phyloP scores from a whole-genome alignment of 805 yeast genomes.

The Metschnikowia noctiluminum region DNA sequence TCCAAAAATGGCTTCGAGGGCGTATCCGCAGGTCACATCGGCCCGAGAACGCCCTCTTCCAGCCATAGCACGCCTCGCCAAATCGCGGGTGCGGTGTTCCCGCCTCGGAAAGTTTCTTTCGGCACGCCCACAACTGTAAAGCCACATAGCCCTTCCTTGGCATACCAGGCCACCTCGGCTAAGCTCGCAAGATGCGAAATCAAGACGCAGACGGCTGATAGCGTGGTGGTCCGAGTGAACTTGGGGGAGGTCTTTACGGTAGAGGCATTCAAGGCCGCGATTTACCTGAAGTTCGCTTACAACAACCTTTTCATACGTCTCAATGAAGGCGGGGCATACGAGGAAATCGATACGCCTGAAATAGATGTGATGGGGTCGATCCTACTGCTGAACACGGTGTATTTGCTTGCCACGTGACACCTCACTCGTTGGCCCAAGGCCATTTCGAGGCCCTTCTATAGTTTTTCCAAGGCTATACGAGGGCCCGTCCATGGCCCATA shows the following conservation, averaged over 20 bases:
- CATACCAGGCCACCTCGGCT: not conserved
- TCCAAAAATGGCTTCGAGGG: not conserved
- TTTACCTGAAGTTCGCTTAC: constrained; percentile 25
- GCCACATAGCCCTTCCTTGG: not conserved
- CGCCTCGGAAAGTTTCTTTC: not conserved
- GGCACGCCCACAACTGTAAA: constrained; percentile 2
- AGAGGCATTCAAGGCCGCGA: constrained; percentile 23
- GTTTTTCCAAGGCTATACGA: too few species aligned
- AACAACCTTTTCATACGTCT: constrained; percentile 26
- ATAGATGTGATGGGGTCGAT: constrained; percentile 21
- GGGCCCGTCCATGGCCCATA: too few species aligned
- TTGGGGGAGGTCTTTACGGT: constrained; percentile 13
- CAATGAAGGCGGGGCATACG: constrained; percentile 22
- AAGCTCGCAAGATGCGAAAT: constrained; percentile 25
- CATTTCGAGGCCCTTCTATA: too few species aligned
- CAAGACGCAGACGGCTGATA: constrained; percentile 25
- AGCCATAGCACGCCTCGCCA: not conserved
- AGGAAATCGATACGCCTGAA: constrained; percentile 26
- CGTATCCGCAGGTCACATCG: not conserved
- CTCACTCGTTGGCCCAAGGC: too few species aligned
- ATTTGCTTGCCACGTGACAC: constrained; percentile 19
- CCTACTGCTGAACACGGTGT: constrained; percentile 20
- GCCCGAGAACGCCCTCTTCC: not conserved
- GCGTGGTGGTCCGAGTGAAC: constrained; percentile 25
- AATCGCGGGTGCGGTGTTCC: not conserved